Evolutionary conservation across 805 yeast genomes (phyloP).

Genomic region (Saccharomycopsis microspora): DNA sequence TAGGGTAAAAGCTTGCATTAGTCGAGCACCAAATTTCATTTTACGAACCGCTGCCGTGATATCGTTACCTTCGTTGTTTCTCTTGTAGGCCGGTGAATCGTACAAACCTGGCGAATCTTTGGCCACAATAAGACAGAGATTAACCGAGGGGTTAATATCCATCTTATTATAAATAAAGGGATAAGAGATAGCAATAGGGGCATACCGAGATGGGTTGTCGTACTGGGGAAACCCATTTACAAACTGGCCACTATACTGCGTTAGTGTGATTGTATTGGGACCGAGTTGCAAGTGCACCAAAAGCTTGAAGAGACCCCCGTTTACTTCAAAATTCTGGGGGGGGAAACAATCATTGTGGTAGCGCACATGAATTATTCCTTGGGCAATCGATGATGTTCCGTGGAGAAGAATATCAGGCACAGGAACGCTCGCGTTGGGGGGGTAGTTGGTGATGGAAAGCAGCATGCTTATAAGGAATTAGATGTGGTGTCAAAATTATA

Average conservation of each 20-base stretch:
- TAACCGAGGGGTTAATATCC: constrained; percentile 61
- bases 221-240: constrained; percentile 23
- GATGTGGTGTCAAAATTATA: too few species aligned
- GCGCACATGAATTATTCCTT: constrained; percentile 32
- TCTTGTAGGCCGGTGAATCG: constrained; percentile 53
- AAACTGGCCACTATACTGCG: constrained; percentile 30
- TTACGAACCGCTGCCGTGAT: constrained; percentile 63
- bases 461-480: background rate
- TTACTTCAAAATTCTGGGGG: constrained; percentile 58
- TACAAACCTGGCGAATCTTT: constrained; percentile 59
- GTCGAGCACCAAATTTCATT: constrained; percentile 68
- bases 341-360: constrained; percentile 43
- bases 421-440: constrained; percentile 24
- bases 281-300: constrained; percentile 62
- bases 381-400: constrained; percentile 28
- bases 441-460: constrained; percentile 5
- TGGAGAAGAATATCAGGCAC: constrained; percentile 40
- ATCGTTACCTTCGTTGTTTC: constrained; percentile 45
- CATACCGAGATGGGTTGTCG: constrained; percentile 3
- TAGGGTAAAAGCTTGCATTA: constrained; percentile 85
- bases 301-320: constrained; percentile 63
- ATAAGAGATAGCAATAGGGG: constrained; percentile 18
- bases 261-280: constrained; percentile 43
- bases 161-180: constrained; percentile 43
- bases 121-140: constrained; percentile 66